Conservation (phyloP, 495 filamentous ascomycete genomes). For the Neurospora cerealis region DNA sequence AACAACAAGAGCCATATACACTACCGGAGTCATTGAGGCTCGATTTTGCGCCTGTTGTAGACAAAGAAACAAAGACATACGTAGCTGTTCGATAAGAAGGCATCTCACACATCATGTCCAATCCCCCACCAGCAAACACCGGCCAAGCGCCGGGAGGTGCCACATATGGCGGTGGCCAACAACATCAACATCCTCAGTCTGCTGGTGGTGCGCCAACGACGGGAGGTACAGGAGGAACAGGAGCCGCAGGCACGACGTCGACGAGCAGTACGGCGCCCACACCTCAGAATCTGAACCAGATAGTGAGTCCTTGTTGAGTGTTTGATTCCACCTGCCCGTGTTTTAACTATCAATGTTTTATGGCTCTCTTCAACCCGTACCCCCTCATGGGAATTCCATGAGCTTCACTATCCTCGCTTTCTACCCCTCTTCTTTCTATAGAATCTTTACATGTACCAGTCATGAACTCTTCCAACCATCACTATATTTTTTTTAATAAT, state of each 20-base stretch:
- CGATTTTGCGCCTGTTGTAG: background rate
- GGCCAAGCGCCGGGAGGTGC: slow-evolving; percentile 8
- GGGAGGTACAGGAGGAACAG: slow-evolving; percentile 8
- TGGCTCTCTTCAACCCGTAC: background rate
- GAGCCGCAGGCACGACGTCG: slow-evolving; percentile 19
- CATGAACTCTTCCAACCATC: background rate
- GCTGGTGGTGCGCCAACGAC: slow-evolving; percentile 10
- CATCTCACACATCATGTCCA: slow-evolving; percentile 11
- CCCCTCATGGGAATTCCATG: background rate
- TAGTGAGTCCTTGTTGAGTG: slow-evolving; percentile 42
- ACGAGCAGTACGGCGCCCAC: slow-evolving; percentile 43
- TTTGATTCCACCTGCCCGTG: slow-evolving; percentile 3
- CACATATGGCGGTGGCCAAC: slow-evolving; percentile 6
- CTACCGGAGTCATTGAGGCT: background rate
- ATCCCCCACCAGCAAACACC: slow-evolving; percentile 5
- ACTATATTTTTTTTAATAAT: background rate
- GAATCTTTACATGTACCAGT: background rate
- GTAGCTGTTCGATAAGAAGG: background rate
- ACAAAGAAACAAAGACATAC: background rate
- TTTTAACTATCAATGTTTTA: background rate
- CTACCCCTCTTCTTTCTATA: background rate
- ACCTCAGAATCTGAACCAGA: slow-evolving; percentile 88
- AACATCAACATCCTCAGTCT: slow-evolving; percentile 14
- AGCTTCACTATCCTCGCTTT: background rate
- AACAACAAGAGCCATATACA: background rate